These are phyloP conservation scores for Closterium sp. DNA, from an alignment of 139 green algal genomes.

Conservation along the genomic window DNA sequence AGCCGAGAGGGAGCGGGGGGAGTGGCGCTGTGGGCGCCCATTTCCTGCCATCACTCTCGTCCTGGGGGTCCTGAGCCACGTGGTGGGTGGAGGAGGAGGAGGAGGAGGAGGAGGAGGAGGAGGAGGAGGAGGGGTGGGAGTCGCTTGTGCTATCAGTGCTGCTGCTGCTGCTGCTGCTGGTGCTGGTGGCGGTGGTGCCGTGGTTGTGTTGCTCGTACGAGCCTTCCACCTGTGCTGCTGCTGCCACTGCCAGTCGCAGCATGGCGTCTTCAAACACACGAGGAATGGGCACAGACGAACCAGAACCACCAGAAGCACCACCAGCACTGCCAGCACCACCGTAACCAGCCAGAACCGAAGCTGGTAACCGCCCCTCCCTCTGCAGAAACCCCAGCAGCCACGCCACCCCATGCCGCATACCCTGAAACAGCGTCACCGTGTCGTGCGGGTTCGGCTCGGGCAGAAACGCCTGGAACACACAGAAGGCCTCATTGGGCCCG, in stretches of 20 bases:
- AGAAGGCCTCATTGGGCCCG: neutral
- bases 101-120: no score
- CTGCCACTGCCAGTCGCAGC: neutral
- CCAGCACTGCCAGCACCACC: neutral
- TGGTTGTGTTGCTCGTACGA: neutral
- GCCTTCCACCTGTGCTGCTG: neutral
- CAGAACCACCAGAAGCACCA: neutral
- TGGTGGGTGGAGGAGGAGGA: no score
- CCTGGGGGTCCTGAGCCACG: neutral
- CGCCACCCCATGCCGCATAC: neutral
- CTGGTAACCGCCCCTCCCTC: neutral
- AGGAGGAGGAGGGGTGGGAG: no score
- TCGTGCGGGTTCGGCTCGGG: neutral
- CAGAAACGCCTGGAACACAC: neutral
- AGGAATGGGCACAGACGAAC: neutral
- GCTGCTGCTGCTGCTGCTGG: neutral
- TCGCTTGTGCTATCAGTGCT: no score
- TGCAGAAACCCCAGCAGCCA: conserved; percentile 1
- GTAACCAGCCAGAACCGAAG: neutral
- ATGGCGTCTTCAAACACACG: neutral
- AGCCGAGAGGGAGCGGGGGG: neutral
- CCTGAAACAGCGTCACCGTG: neutral
- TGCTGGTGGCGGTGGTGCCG: neutral
- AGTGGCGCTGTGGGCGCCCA: neutral
- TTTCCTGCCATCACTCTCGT: neutral